A percentile compares a stretch with the other conserved stretches of the same genome.
These are phyloP conservation scores for Buxus sempervirens DNA, from an alignment of 164 flowering plant species.

Conservation along the genomic window DNA sequence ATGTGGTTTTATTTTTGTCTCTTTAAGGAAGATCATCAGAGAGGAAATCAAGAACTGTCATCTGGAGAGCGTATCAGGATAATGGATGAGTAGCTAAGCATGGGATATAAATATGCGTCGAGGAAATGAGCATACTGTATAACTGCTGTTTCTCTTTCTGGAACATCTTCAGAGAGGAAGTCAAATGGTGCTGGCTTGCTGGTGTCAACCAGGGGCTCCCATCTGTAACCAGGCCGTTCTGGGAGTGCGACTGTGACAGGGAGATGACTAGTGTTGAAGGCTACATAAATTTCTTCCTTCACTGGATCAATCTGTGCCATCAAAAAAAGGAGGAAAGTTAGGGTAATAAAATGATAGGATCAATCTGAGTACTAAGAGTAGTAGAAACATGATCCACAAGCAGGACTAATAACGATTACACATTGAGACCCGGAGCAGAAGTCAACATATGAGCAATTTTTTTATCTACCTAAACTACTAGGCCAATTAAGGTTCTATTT, in stretches of 20 bases:
- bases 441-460: no score
- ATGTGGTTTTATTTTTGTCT: no score
- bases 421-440: background rate
- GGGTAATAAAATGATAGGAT: background rate
- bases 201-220: constrained; percentile 93
- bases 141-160: constrained; percentile 49
- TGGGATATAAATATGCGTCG: constrained; percentile 68
- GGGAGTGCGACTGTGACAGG: constrained; percentile 62
- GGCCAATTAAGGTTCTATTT: background rate
- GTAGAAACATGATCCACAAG: background rate
- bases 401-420: background rate
- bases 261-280: constrained; percentile 78
- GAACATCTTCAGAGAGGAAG: constrained; percentile 56
- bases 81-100: constrained; percentile 92
- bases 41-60: constrained; percentile 17
- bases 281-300: constrained; percentile 71
- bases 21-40: no score
- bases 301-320: constrained; percentile 56
- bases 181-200: constrained; percentile 81
- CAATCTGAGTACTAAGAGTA: background rate
- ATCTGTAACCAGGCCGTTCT: constrained; percentile 74
- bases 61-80: constrained; percentile 54
- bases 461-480: background rate
- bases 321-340: background rate
- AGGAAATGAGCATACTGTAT: constrained; percentile 75